Evolutionary conservation across 2,329 filamentous ascomycete genomes (phyloP), one percentile per base, ranked within the genome.

Genomic region (Parastagonospora avenae): DNA sequence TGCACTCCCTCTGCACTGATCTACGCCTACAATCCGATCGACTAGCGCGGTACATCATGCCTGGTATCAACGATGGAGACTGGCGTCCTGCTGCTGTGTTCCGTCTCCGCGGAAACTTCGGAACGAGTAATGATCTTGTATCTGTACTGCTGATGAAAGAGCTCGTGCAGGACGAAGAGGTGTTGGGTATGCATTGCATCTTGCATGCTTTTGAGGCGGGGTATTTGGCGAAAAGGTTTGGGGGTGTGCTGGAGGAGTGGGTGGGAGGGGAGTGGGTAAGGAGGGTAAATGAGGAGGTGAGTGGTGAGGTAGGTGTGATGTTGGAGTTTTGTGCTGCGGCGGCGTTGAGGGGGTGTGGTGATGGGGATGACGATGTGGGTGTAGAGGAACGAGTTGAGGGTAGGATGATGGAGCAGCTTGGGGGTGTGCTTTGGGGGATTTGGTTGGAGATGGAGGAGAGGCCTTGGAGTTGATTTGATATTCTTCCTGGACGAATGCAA

Each of bases 191-290:
- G 12, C 38, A 45, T 33, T 37, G 28, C 12, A 41, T 29, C 14
- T 4, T 51, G 31, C 48, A 48, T 28, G 27, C 36, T 11, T 48
- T 35, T 15, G 45, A 48, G 8, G 37, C 30, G 11, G n/a, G 12
- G 16, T 30, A 48, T 36, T 42, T 46, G 14, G 8, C n/a, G 15
- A 32, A 46, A 30, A 16, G 14, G 19, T 29, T 50, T 16, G 52
- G 48, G 1, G 46, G 48, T 0, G 41, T 62, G 54, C 58, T 62
- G 35, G 54, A 51, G 8, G 47, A 54, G 2, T 59, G 54, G 57
- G 35, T 27, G n/a, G 40, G 31, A 6, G 44, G 14, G 10, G 15
- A 8, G 19, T 29, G 37, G 16, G 37, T 16, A 5, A 29, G 35
- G 15, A 45, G 32, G 27, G 46, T 35, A 10, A 19, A 46, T 11